A percentile compares a stretch with the other conserved stretches of the same genome.
These are phyloP conservation scores for Solanum chiquidenum DNA, from an alignment of 257 asterid species.

Conservation along the genomic window DNA sequence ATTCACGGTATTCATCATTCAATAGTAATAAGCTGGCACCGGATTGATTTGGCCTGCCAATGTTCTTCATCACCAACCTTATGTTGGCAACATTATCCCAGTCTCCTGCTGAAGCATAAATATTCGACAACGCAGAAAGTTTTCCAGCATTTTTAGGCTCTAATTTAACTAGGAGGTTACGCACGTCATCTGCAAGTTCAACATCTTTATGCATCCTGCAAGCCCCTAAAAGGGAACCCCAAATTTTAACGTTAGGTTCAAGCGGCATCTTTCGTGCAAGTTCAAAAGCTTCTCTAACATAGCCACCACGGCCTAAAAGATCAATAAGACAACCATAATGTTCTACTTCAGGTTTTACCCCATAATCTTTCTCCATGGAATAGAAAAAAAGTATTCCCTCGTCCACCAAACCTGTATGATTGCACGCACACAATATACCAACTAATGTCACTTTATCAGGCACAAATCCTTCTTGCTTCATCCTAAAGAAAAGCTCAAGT, in stretches of 20 bases:
- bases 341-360: slow-evolving; percentile 46
- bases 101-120: slow-evolving; percentile 53
- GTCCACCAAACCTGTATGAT: slow-evolving; percentile 51
- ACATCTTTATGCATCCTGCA: slow-evolving; percentile 54
- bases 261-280: slow-evolving; percentile 58
- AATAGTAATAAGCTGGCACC: slow-evolving; percentile 54
- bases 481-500: slow-evolving; percentile 38
- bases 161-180: slow-evolving; percentile 27
- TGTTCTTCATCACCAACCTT: slow-evolving; percentile 41
- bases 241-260: slow-evolving; percentile 60
- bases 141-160: slow-evolving; percentile 38
- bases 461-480: slow-evolving; percentile 44
- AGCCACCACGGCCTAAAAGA: slow-evolving; percentile 78
- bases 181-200: slow-evolving; percentile 38
- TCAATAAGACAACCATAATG: slow-evolving; percentile 80
- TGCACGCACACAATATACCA: slow-evolving; percentile 62
- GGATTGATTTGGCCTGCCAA: slow-evolving; percentile 21
- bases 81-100: slow-evolving; percentile 55
- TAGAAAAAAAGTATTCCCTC: slow-evolving; percentile 45
- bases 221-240: slow-evolving; percentile 74
- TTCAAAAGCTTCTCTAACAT: slow-evolving; percentile 52
- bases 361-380: slow-evolving; percentile 49
- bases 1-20: slow-evolving; percentile 45
- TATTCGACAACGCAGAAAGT: slow-evolving; percentile 37
- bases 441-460: slow-evolving; percentile 69